These are phyloP conservation scores for Nicotiana undulata DNA, from an alignment of 257 asterid species.

Conservation along the genomic window DNA sequence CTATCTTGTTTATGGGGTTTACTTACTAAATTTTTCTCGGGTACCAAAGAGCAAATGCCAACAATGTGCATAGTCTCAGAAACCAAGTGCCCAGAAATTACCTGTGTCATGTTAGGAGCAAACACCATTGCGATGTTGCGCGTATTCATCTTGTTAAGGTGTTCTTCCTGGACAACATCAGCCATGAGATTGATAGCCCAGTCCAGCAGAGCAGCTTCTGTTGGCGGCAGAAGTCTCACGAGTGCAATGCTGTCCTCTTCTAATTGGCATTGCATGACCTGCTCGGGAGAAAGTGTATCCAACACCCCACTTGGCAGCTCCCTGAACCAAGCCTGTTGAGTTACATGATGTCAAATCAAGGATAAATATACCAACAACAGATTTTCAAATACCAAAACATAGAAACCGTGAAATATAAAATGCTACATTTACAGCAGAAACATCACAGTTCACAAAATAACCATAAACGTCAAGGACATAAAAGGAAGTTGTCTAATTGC, in stretches of 20 bases:
- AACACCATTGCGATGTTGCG: conserved; percentile 96
- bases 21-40: not conserved
- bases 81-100: conserved; percentile 7
- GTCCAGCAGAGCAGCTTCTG: conserved; percentile 77
- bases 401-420: not conserved
- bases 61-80: not conserved
- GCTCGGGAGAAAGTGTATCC: conserved; percentile 83
- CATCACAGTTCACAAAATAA: not conserved
- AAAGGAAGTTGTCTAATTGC: not conserved
- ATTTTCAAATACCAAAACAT: not conserved
- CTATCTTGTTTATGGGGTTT: not conserved
- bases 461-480: not conserved
- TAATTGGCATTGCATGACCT: conserved; percentile 85
- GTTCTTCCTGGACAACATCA: conserved; percentile 83
- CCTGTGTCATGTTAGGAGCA: conserved; percentile 99
- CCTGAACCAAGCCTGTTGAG: conserved; percentile 90
- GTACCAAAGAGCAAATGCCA: not conserved
- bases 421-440: not conserved
- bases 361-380: not conserved
- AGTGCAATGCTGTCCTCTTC: conserved; percentile 76
- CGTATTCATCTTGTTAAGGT: conserved; percentile 81
- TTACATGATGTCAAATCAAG: conserved; percentile 1
- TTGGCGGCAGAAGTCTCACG: conserved; percentile 73
- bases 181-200: conserved; percentile 97
- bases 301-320: conserved; percentile 93